A percentile compares a stretch with the other conserved stretches of the same genome.
These are phyloP conservation scores for Candida ovalis DNA, from an alignment of 805 yeast genomes.

Conservation along the genomic window DNA sequence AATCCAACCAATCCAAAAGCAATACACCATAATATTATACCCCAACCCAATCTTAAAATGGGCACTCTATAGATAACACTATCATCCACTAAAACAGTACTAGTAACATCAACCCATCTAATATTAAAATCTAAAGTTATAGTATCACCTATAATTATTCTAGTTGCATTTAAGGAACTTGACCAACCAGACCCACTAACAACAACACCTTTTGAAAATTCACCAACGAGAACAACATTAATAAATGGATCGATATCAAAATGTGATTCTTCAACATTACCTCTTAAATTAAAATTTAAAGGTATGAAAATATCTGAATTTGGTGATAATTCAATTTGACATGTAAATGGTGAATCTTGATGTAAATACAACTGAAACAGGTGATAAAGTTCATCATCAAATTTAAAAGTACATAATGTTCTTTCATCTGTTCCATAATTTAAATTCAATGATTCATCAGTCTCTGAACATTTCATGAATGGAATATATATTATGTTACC, in stretches of 20 bases:
- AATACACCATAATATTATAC: conserved; percentile 7
- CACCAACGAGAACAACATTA: conserved; percentile 45
- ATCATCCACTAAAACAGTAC: conserved; percentile 4
- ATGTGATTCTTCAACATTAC: conserved; percentile 63
- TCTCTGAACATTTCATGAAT: conserved; percentile 64
- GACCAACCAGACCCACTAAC: conserved; percentile 58
- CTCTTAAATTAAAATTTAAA: conserved; percentile 59
- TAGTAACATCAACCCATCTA: conserved; percentile 42
- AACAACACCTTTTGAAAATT: conserved; percentile 29
- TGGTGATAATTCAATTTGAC: conserved; percentile 52
- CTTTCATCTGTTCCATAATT: conserved; percentile 49
- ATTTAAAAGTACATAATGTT: conserved; percentile 54
- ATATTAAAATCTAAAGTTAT: conserved; percentile 55
- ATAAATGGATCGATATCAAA: conserved; percentile 59
- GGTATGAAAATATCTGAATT: conserved; percentile 50
- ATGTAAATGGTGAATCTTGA: conserved; percentile 72
- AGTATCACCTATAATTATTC: conserved; percentile 63
- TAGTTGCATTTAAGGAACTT: conserved; percentile 56
- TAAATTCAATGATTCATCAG: conserved; percentile 55
- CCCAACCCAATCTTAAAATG: conserved; percentile 3
- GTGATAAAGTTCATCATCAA: conserved; percentile 66
- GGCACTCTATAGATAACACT: conserved; percentile 9
- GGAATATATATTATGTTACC: conserved; percentile 52
- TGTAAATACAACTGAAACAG: conserved; percentile 72
- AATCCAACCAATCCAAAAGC: conserved; percentile 19